Conservation (phyloP, 345 rosid genomes). For the Murraya paniculata region DNA sequence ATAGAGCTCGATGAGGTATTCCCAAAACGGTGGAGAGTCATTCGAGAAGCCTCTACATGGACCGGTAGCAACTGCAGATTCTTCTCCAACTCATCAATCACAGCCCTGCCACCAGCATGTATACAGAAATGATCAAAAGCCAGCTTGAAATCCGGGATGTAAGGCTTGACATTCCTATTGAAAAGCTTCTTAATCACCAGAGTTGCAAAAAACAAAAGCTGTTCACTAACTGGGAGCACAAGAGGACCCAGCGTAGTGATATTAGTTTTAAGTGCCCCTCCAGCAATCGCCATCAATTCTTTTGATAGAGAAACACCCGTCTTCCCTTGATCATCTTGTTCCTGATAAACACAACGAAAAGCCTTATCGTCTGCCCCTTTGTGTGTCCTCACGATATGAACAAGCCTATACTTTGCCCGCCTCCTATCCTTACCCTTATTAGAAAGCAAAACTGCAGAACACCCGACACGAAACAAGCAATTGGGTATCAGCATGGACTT, state of each 20-base stretch:
- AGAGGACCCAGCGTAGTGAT: slow-evolving; percentile 57
- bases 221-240: slow-evolving; percentile 56
- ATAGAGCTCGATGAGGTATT: slow-evolving; percentile 62
- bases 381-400: slow-evolving; percentile 67
- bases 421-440: slow-evolving; percentile 48
- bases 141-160: slow-evolving; percentile 54
- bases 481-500: slow-evolving; percentile 75
- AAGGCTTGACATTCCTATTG: slow-evolving; percentile 43
- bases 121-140: slow-evolving; percentile 59
- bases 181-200: slow-evolving; percentile 42
- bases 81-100: slow-evolving; percentile 62
- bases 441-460: slow-evolving; percentile 59
- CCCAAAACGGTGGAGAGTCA: slow-evolving; percentile 60
- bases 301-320: slow-evolving; percentile 61
- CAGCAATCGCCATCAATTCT: slow-evolving; percentile 67
- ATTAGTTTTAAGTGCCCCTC: slow-evolving; percentile 54
- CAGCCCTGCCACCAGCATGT: slow-evolving; percentile 59
- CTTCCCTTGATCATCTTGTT: slow-evolving; percentile 60
- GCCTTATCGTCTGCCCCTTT: slow-evolving; percentile 71
- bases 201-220: slow-evolving; percentile 48
- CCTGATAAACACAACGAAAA: slow-evolving; percentile 62
- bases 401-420: slow-evolving; percentile 62
- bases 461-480: slow-evolving; percentile 68
- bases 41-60: slow-evolving; percentile 55
- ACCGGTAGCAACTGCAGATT: slow-evolving; percentile 47